phyloP scores from a whole-genome alignment of 345 rosid genomes.

The Theobroma cacao region DNA sequence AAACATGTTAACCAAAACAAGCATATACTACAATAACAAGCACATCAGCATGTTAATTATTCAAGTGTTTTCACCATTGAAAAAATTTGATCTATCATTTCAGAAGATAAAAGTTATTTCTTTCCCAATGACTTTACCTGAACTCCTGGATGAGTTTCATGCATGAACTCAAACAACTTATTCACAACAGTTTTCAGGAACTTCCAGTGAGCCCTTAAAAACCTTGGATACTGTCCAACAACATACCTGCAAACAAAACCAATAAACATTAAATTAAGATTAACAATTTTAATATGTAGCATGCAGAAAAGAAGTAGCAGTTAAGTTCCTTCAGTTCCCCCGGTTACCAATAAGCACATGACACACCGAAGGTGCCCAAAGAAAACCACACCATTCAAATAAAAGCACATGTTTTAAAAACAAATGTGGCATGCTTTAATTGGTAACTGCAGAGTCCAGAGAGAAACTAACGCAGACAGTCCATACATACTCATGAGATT shows the following conservation, averaged over 20 bases:
- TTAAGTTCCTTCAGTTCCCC: background rate
- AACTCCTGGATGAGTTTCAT: constrained; percentile 99
- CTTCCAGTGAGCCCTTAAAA: constrained; percentile 99
- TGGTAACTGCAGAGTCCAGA: background rate
- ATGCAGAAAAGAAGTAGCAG: background rate
- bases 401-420: background rate
- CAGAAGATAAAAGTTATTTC: background rate
- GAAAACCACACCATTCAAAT: background rate
- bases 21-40: background rate
- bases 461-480: background rate
- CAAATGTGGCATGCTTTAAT: background rate
- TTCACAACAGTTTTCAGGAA: constrained; percentile 98
- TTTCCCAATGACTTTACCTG: constrained; percentile 49
- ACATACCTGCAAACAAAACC: constrained; percentile 74
- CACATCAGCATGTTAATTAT: background rate
- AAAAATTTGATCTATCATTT: background rate
- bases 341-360: background rate
- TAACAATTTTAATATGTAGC: background rate
- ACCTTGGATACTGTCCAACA: constrained; percentile 99
- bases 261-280: constrained; percentile 7
- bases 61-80: background rate
- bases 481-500: background rate
- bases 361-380: background rate
- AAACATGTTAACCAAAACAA: background rate
- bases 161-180: constrained; percentile 99